Evolutionary conservation across 768 basidiomycete genomes (phyloP).

Genomic region (Phallus indusiatus): DNA sequence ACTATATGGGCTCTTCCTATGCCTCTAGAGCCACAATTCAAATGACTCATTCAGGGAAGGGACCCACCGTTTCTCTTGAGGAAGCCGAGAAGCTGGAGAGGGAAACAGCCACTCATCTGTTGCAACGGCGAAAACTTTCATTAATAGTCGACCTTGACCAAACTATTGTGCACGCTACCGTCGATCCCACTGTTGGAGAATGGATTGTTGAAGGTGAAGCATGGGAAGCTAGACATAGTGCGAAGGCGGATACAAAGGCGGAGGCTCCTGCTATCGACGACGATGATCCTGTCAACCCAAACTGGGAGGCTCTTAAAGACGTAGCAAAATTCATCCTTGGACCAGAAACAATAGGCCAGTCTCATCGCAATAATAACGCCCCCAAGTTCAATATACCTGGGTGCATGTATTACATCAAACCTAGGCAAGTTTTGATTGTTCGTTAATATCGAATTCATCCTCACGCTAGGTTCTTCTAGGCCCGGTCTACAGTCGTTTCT

Average conservation of each 20-base stretch:
- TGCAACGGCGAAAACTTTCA: constrained; percentile 69
- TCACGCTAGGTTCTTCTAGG: constrained; percentile 25
- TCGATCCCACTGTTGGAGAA: constrained; percentile 96
- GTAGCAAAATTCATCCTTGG: constrained; percentile 83
- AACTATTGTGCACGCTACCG: constrained; percentile 97
- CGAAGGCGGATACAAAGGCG: constrained; percentile 27
- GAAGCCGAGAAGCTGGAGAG: constrained; percentile 86
- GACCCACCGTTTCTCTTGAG: constrained; percentile 84
- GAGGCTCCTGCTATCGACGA: constrained; percentile 25
- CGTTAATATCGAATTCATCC: neutral
- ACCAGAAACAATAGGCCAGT: constrained; percentile 57
- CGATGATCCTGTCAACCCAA: constrained; percentile 67
- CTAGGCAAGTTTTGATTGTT: constrained; percentile 49
- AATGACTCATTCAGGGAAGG: constrained; percentile 89
- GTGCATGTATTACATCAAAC: constrained; percentile 97
- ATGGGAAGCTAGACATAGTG: constrained; percentile 59
- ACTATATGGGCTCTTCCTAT: constrained; percentile 85
- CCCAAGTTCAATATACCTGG: constrained; percentile 58
- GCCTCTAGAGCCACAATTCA: constrained; percentile 80
- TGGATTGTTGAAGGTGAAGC: constrained; percentile 85
- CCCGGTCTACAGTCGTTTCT: constrained; percentile 84
- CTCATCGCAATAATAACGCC: constrained; percentile 27
- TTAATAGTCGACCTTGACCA: constrained; percentile 99
- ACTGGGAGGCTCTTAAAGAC: constrained; percentile 85
- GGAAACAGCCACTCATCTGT: constrained; percentile 71